Evolutionary conservation across 169 alveolate genomes (phyloP).

Genomic region (Eimeria maxima): DNA sequence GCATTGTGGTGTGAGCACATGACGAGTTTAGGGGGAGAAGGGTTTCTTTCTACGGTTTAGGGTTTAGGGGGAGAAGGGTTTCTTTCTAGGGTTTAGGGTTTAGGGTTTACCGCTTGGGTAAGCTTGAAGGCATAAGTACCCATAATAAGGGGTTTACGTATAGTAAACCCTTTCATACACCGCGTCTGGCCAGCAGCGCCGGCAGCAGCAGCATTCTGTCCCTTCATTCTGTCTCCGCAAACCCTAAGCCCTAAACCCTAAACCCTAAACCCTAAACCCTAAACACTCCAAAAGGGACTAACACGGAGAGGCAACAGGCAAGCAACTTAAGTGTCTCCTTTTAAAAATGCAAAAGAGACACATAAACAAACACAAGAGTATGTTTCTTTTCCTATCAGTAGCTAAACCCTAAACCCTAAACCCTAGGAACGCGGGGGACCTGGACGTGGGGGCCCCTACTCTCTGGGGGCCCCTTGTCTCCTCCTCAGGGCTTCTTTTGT

Average conservation of each 20-base stretch:
- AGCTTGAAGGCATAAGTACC: conserved; percentile 76
- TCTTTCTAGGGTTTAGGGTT: neutral
- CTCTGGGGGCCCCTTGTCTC: conserved; percentile 25
- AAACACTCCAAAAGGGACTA: neutral
- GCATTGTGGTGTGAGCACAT: neutral
- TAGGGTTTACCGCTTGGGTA: conserved; percentile 39
- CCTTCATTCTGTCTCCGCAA: neutral
- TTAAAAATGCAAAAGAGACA: no score
- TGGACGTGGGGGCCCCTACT: neutral
- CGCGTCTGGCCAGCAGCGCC: neutral
- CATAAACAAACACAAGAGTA: no score
- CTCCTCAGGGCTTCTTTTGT: no score
- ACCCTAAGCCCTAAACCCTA: conserved; percentile 1
- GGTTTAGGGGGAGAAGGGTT: no score
- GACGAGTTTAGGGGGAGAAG: neutral
- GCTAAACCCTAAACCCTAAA: no score
- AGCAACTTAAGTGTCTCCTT: neutral
- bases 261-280: neutral
- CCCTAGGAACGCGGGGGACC: neutral
- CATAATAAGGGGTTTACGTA: conserved; percentile 62
- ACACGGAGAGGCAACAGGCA: neutral
- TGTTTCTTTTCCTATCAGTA: no score
- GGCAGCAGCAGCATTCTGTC: neutral
- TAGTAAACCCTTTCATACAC: conserved; percentile 28
- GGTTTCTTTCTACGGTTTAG: neutral